phyloP scores from a whole-genome alignment of 176 grass and related monocot species.

The Phoenix dactylifera region DNA sequence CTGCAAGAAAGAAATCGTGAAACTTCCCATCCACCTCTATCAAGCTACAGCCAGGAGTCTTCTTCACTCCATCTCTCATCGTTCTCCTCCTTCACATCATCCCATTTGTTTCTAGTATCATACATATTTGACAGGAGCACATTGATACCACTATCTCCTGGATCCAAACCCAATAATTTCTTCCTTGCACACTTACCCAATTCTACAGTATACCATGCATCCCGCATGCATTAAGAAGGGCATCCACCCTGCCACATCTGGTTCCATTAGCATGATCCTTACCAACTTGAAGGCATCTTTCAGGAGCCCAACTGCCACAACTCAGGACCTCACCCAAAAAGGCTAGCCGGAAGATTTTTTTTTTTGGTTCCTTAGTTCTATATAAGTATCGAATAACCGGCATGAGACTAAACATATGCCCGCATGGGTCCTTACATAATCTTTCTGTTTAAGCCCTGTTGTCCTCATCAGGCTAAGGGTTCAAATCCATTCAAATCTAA shows the following conservation, averaged over 20 bases:
- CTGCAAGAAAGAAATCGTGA: conserved; percentile 36
- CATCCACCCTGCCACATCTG: conserved; percentile 44
- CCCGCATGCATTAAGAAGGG: conserved; percentile 45
- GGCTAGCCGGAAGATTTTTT: no score
- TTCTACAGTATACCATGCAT: conserved; percentile 53
- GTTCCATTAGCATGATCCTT: conserved; percentile 38
- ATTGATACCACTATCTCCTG: conserved; percentile 61
- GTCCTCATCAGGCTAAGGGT: no score
- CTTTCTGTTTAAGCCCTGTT: no score
- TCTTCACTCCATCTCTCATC: conserved; percentile 56
- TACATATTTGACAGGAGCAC: conserved; percentile 51
- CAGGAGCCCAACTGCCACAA: conserved; percentile 26
- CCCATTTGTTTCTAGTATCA: conserved; percentile 53
- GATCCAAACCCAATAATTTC: conserved; percentile 36
- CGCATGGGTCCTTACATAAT: no score
- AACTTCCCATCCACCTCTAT: conserved; percentile 41
- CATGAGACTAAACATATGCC: no score
- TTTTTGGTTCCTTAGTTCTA: no score
- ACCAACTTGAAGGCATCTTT: conserved; percentile 41
- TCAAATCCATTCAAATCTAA: no score
- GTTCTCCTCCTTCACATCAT: conserved; percentile 30
- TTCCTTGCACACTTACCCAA: conserved; percentile 35
- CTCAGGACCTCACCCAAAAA: no score
- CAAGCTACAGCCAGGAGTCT: conserved; percentile 49
- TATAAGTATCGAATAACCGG: no score